These are phyloP conservation scores for Amanita subjunquillea DNA, from an alignment of 768 basidiomycete genomes.

Conservation along the genomic window DNA sequence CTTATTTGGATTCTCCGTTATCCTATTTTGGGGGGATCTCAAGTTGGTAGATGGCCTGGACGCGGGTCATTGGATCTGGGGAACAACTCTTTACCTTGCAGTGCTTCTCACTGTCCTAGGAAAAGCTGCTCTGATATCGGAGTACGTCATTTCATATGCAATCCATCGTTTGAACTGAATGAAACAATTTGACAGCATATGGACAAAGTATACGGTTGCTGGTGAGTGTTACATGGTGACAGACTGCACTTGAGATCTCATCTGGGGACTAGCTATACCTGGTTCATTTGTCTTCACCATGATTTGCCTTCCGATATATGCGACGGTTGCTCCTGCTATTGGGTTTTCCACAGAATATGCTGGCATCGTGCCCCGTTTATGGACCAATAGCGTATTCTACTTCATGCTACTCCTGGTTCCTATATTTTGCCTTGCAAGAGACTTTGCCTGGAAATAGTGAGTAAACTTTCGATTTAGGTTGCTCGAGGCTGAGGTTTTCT, in stretches of 20 bases:
- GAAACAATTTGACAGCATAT: conserved; percentile 47
- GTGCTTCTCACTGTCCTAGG: conserved; percentile 92
- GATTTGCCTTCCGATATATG: conserved; percentile 88
- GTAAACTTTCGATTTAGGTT: conserved; percentile 19
- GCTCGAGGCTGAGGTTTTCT: background rate
- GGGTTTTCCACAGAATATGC: conserved; percentile 86
- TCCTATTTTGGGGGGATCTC: conserved; percentile 90
- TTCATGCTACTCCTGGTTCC: conserved; percentile 81
- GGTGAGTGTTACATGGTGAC: conserved; percentile 29
- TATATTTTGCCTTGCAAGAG: conserved; percentile 72
- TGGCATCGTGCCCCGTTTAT: conserved; percentile 85
- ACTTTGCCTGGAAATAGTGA: conserved; percentile 97
- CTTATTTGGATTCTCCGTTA: conserved; percentile 77
- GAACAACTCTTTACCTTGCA: conserved; percentile 89
- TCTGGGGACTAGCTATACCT: conserved; percentile 62
- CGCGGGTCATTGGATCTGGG: conserved; percentile 98
- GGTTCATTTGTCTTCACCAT: conserved; percentile 98
- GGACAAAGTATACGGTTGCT: conserved; percentile 98
- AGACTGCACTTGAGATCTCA: conserved; percentile 6
- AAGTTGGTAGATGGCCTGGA: conserved; percentile 74
- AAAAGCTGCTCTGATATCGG: conserved; percentile 94
- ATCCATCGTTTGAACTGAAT: background rate
- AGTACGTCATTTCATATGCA: conserved; percentile 47
- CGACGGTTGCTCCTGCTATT: conserved; percentile 72
- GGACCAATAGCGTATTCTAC: conserved; percentile 86